Conservation (phyloP, 495 filamentous ascomycete species). For the Hyaloscypha bicolor region DNA sequence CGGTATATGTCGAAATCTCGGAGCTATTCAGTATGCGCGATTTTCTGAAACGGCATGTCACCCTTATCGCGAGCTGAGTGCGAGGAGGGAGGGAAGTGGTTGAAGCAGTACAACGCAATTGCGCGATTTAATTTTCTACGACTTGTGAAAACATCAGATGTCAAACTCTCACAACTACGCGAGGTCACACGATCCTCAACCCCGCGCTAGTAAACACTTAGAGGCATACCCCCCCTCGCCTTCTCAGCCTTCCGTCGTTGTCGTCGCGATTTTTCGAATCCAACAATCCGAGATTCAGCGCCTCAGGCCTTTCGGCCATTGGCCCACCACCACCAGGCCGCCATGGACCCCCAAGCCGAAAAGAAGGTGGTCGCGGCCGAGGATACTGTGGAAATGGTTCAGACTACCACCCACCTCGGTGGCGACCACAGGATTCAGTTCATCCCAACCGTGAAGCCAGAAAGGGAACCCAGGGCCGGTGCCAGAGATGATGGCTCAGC, state of each 20-base stretch:
- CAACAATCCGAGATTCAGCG: background rate
- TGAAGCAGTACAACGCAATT: background rate
- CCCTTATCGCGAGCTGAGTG: background rate
- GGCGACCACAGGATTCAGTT: slow-evolving; percentile 29
- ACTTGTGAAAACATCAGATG: background rate
- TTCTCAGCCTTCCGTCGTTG: background rate
- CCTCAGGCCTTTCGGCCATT: background rate
- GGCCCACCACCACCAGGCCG: background rate
- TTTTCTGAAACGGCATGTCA: background rate
- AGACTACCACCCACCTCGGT: background rate
- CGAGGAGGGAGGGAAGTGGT: background rate
- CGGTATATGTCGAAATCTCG: background rate
- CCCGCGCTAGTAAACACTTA: background rate
- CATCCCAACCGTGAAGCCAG: slow-evolving; percentile 19
- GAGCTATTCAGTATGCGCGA: background rate
- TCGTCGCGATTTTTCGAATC: background rate
- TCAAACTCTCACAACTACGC: background rate
- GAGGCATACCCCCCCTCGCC: background rate
- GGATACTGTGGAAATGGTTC: slow-evolving; percentile 1
- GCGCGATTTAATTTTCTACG: background rate
- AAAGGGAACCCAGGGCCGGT: background rate
- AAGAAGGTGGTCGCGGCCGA: background rate
- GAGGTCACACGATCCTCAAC: background rate
- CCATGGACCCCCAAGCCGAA: background rate
- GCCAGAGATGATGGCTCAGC: slow-evolving; percentile 11